Percentiles rank a stretch among this genome's conserved stretches.
Evolutionary conservation across 805 yeast genomes (phyloP).

Genomic region (Cyberlindnera mrakii): DNA sequence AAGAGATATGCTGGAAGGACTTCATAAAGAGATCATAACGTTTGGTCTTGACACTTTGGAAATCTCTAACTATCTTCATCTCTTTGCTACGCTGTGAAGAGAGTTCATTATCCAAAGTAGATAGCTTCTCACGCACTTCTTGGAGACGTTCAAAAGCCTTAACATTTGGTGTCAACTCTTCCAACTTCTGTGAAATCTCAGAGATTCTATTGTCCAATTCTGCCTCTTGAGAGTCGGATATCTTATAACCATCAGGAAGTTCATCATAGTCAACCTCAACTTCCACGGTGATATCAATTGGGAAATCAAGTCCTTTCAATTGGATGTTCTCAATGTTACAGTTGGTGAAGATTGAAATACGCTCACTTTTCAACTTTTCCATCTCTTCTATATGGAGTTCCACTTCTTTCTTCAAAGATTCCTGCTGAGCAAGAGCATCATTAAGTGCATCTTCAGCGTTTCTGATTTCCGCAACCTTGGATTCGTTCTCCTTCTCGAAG

Average conservation of each 20-base stretch:
- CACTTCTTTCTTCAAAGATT: constrained; percentile 28
- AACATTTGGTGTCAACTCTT: constrained; percentile 63
- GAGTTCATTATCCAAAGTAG: constrained; percentile 60
- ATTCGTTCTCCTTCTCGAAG: constrained; percentile 26
- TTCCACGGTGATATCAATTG: constrained; percentile 45
- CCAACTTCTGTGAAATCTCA: constrained; percentile 28
- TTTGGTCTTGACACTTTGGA: constrained; percentile 49
- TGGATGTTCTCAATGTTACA: constrained; percentile 72
- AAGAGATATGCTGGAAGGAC: constrained; percentile 74
- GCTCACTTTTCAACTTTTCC: constrained; percentile 48
- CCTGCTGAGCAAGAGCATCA: constrained; percentile 28
- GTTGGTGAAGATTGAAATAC: constrained; percentile 53
- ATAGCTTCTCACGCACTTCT: constrained; percentile 57
- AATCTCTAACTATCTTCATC: constrained; percentile 44
- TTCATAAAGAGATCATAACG: constrained; percentile 60
- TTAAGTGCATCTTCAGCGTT: constrained; percentile 42
- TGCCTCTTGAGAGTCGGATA: constrained; percentile 13
- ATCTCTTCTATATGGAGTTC: constrained; percentile 44
- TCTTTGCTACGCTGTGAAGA: constrained; percentile 57
- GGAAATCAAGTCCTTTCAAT: constrained; percentile 34
- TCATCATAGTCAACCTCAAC: constrained; percentile 53
- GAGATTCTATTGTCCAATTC: constrained; percentile 35
- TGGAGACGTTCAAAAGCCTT: constrained; percentile 72
- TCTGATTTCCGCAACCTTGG: constrained; percentile 29
- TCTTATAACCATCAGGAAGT: constrained; percentile 37